Conservation (phyloP, 345 rosid genomes). For the Dipteronia sinensis region DNA sequence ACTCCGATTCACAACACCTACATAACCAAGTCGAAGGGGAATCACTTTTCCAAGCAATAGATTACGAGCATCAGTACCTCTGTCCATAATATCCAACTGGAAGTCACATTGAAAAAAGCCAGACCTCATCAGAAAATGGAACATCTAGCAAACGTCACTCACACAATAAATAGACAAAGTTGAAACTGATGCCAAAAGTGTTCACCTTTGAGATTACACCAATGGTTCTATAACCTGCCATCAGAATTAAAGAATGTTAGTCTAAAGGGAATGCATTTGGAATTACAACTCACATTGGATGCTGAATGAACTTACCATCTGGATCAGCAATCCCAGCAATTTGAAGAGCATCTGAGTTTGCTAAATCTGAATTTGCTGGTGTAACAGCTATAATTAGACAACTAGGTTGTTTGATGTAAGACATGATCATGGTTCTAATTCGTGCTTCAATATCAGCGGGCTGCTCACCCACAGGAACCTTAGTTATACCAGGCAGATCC, state of each 20-base stretch:
- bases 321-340: conserved; percentile 95
- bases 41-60: conserved; percentile 86
- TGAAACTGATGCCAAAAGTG: neutral
- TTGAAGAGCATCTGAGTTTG: conserved; percentile 95
- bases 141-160: neutral
- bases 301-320: conserved; percentile 55
- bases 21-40: conserved; percentile 92
- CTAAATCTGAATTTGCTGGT: conserved; percentile 90
- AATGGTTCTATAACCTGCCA: conserved; percentile 80
- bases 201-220: conserved; percentile 90
- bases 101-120: conserved; percentile 25
- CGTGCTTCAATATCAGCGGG: conserved; percentile 93
- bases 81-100: conserved; percentile 97
- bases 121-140: conserved; percentile 26
- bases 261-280: conserved; percentile 6
- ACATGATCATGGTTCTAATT: conserved; percentile 94
- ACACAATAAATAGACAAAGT: conserved; percentile 12
- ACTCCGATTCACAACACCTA: conserved; percentile 93
- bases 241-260: conserved; percentile 19
- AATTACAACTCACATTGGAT: neutral
- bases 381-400: conserved; percentile 92
- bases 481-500: conserved; percentile 95
- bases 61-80: conserved; percentile 98
- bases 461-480: conserved; percentile 97
- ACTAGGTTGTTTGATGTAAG: conserved; percentile 81